phyloP scores from a whole-genome alignment of 352 stramenopile species.

The Pythium plurisporium region DNA sequence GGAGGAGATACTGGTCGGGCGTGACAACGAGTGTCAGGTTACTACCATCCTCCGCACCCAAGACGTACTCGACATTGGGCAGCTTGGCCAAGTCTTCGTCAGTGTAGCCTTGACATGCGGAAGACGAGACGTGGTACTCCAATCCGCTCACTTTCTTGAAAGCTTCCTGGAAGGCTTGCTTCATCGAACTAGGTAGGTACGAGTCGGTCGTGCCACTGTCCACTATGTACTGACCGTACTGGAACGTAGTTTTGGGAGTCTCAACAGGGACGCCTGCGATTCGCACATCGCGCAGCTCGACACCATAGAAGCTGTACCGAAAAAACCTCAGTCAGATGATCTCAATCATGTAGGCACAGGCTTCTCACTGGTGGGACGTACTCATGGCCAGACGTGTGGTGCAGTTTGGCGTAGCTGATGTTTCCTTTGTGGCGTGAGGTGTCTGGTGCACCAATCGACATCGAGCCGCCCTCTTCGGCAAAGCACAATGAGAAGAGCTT shows the following conservation, averaged over 20 bases:
- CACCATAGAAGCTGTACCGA: slow-evolving; percentile 66
- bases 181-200: slow-evolving; percentile 57
- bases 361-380: slow-evolving; percentile 11
- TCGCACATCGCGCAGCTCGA: slow-evolving; percentile 62
- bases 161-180: slow-evolving; percentile 42
- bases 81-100: slow-evolving; percentile 44
- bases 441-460: slow-evolving; percentile 59
- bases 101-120: slow-evolving; percentile 46
- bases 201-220: slow-evolving; percentile 85
- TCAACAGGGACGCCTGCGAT: slow-evolving; percentile 61
- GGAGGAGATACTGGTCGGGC: slow-evolving; percentile 60
- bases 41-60: slow-evolving; percentile 50
- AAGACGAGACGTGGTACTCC: slow-evolving; percentile 42
- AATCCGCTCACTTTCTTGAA: slow-evolving; percentile 52
- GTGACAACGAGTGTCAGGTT: slow-evolving; percentile 58
- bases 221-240: slow-evolving; percentile 66
- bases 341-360: too few species aligned
- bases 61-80: slow-evolving; percentile 63
- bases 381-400: slow-evolving; percentile 24
- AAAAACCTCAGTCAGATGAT: too few species aligned
- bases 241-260: slow-evolving; percentile 31
- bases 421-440: slow-evolving; percentile 43
- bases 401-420: slow-evolving; percentile 57
- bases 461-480: slow-evolving; percentile 52
- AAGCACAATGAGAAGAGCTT: slow-evolving; percentile 84